Conservation (phyloP, 495 filamentous ascomycete species). For the Pseudoneurospora amorphoporcata region DNA sequence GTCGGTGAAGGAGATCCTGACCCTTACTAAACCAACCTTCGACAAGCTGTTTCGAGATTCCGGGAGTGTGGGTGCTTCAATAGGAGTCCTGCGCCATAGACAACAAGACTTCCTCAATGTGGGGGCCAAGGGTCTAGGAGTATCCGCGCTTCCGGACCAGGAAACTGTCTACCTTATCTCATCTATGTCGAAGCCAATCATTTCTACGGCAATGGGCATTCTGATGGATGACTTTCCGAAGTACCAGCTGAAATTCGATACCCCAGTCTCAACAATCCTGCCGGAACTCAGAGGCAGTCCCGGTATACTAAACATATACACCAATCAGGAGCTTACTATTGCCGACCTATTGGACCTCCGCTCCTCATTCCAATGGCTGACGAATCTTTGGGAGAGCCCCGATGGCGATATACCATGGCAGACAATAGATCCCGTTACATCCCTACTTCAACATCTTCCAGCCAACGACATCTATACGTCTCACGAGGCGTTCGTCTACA, state of each 20-base stretch:
- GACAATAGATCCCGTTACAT: not conserved
- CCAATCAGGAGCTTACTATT: constrained; percentile 4
- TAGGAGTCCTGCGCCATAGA: not conserved
- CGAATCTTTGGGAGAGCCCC: constrained; percentile 13
- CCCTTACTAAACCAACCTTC: not conserved
- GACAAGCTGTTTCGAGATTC: not conserved
- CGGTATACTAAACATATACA: not conserved
- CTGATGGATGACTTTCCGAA: no score
- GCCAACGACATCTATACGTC: not conserved
- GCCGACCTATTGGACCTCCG: constrained; percentile 10
- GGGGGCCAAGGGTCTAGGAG: not conserved
- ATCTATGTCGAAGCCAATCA: constrained; percentile 29
- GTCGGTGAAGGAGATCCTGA: not conserved
- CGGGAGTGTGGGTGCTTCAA: constrained; percentile 1
- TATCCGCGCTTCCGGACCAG: not conserved
- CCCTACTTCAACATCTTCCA: constrained; percentile 4
- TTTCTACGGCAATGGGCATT: constrained; percentile 22
- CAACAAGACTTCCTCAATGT: not conserved
- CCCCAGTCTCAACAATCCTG: constrained; percentile 2
- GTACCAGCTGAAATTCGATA: no score
- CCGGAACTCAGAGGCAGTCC: not conserved
- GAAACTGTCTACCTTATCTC: constrained; percentile 30
- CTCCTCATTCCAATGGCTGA: constrained; percentile 4
- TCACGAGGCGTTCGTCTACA: not conserved
- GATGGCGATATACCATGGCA: constrained; percentile 4